Conservation (phyloP, 805 yeast genomes). For the Sungouiella thailandica region DNA sequence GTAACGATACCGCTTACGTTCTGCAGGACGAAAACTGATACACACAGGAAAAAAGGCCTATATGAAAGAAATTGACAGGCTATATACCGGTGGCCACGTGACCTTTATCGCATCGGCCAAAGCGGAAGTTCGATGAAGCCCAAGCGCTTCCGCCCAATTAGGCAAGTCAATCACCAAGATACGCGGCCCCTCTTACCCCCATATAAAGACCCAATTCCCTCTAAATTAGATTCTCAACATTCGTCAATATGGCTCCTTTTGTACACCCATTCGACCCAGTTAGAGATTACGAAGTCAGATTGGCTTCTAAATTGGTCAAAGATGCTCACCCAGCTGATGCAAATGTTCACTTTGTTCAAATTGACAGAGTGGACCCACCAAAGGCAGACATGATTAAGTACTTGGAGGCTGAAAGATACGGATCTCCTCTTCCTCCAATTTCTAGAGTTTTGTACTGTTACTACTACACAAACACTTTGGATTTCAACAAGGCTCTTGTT, state of each 20-base stretch:
- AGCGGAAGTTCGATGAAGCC: slow-evolving; percentile 1
- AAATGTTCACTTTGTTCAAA: slow-evolving; percentile 57
- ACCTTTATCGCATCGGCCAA: no score
- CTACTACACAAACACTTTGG: slow-evolving; percentile 53
- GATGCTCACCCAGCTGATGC: slow-evolving; percentile 48
- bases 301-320: slow-evolving; percentile 57
- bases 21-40: no score
- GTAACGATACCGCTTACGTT: no score
- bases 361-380: slow-evolving; percentile 75
- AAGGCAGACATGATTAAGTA: slow-evolving; percentile 64
- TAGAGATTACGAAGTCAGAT: slow-evolving; percentile 52
- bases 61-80: no score
- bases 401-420: slow-evolving; percentile 58
- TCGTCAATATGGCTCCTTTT: slow-evolving; percentile 6
- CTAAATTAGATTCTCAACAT: no score
- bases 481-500: slow-evolving; percentile 66
- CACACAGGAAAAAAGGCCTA: no score
- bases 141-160: slow-evolving; percentile 4
- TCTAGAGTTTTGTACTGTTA: slow-evolving; percentile 66
- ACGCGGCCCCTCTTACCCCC: neutral
- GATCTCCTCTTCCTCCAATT: slow-evolving; percentile 47
- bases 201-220: no score
- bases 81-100: no score
- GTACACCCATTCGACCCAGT: slow-evolving; percentile 58
- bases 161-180: slow-evolving; percentile 10